Evolutionary conservation across 2,329 filamentous ascomycete genomes (phyloP), one percentile per base, ranked within the genome.

Genomic region (Colletotrichum theobromicola): DNA sequence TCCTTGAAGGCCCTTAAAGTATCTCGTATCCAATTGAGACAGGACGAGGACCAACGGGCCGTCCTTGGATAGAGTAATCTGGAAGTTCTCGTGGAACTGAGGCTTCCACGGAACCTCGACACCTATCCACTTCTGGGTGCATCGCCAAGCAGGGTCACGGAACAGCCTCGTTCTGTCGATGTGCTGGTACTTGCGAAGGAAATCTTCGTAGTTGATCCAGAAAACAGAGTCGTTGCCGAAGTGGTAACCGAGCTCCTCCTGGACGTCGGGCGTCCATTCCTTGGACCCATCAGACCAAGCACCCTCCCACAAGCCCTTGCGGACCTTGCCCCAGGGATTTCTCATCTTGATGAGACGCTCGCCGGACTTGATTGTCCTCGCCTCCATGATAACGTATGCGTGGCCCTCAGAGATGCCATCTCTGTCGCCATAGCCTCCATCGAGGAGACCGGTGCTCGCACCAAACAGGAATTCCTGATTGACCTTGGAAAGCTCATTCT

Each of bases 391-490:
- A 7, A 90, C 88, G 78, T 92, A 92, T 3, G 90, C 90, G 71
- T 92, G 90, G 1, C 86, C 86, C 77, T 91, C 90, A 4, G 87
- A 85, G 64, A 92, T 92, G 3, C 90, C 90, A 75, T 89, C 87
- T 34, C 92, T 86, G 65, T 89, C 84, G 5, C 92, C 91, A 70
- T 91, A 92, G 2, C 91, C 91, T 35, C 88, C 88, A 57, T 91
- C 91, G 69, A 93, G 88, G 30, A 93, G 85, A 12, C 93, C 93
- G 0, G 90, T 91, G 0, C 88, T 90, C 78, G 92, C 94, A n/a
- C 93, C 93, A 78, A 94, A 94, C 9, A 95, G 84, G 79, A 97
- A 97, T 65, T 95, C 93, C 69, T 95, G 85, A 81, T 97, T 97
- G 72, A 95, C 94, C 76, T 93, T 92, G 83, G 93, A 90, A 28